A percentile compares a stretch with the other conserved stretches of the same genome.
phyloP scores from a whole-genome alignment of 2,329 filamentous ascomycete genomes.

The Bimuria novae-zelandiae region DNA sequence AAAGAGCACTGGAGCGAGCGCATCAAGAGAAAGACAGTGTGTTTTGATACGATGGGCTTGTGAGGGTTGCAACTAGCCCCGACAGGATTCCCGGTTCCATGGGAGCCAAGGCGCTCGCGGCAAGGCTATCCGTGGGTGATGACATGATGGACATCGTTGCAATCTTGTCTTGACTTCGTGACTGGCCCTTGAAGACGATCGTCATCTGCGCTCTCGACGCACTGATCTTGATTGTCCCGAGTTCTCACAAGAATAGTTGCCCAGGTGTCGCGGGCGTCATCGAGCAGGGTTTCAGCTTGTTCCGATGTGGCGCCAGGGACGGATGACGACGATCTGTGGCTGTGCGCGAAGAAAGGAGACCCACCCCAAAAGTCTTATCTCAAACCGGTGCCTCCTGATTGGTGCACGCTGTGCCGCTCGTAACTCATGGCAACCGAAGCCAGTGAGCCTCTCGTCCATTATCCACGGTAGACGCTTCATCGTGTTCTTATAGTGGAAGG shows the following conservation, averaged over 20 bases:
- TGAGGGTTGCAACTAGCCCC: conserved; percentile 7
- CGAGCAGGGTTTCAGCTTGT: not conserved
- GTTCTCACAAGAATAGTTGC: too few species aligned
- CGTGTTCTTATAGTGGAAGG: too few species aligned
- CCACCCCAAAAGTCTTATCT: not conserved
- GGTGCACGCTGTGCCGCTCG: not conserved
- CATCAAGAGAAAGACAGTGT: not conserved
- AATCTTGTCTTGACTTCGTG: not conserved
- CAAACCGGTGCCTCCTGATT: not conserved
- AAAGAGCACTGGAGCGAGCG: too few species aligned
- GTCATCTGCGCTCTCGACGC: too few species aligned
- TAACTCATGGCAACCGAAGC: conserved; percentile 1
- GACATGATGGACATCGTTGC: conserved; percentile 3
- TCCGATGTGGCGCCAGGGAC: not conserved
- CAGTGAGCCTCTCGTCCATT: too few species aligned
- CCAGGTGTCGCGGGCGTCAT: not conserved
- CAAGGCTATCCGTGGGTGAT: conserved; percentile 3
- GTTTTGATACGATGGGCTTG: conserved; percentile 7
- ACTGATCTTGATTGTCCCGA: too few species aligned
- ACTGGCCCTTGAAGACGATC: not conserved
- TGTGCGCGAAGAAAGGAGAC: not conserved
- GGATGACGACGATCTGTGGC: conserved; percentile 1
- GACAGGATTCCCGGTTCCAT: not conserved
- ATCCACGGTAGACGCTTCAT: too few species aligned
- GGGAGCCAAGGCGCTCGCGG: conserved; percentile 5